Evolutionary conservation across 306 rosid species (phyloP).

Genomic region (Trifolium dubium): DNA sequence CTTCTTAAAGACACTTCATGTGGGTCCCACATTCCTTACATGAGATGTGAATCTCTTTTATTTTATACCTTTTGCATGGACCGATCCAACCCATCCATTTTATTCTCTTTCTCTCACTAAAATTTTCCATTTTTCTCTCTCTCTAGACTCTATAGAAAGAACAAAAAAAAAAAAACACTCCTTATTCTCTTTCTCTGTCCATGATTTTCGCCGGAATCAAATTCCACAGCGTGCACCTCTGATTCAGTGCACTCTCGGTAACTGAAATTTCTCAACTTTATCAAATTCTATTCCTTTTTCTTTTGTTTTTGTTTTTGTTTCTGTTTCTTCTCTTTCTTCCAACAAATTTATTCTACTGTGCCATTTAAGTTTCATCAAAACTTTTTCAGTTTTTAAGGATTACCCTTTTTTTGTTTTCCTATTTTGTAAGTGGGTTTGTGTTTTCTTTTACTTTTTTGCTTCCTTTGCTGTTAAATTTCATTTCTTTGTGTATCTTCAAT

Average conservation of each 20-base stretch:
- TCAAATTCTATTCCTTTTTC: background rate
- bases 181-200: slow-evolving; percentile 11
- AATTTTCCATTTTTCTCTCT: background rate
- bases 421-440: slow-evolving; percentile 38
- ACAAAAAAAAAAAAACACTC: background rate
- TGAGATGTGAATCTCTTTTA: background rate
- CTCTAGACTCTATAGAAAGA: background rate
- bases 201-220: slow-evolving; percentile 45
- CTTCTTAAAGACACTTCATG: background rate
- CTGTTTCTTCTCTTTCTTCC: slow-evolving; percentile 27
- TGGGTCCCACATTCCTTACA: slow-evolving; percentile 44
- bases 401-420: slow-evolving; percentile 10
- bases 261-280: slow-evolving; percentile 33
- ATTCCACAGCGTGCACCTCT: slow-evolving; percentile 31
- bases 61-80: slow-evolving; percentile 52
- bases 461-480: slow-evolving; percentile 13
- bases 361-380: slow-evolving; percentile 37
- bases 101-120: slow-evolving; percentile 17
- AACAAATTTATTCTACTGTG: slow-evolving; percentile 33
- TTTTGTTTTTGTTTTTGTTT: background rate
- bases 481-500: slow-evolving; percentile 31
- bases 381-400: background rate
- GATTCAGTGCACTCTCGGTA: slow-evolving; percentile 45
- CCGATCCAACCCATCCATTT: slow-evolving; percentile 20
- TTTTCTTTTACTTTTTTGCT: slow-evolving; percentile 37